Conservation (phyloP, 805 yeast genomes). For the Monosporozyma servazzii region DNA sequence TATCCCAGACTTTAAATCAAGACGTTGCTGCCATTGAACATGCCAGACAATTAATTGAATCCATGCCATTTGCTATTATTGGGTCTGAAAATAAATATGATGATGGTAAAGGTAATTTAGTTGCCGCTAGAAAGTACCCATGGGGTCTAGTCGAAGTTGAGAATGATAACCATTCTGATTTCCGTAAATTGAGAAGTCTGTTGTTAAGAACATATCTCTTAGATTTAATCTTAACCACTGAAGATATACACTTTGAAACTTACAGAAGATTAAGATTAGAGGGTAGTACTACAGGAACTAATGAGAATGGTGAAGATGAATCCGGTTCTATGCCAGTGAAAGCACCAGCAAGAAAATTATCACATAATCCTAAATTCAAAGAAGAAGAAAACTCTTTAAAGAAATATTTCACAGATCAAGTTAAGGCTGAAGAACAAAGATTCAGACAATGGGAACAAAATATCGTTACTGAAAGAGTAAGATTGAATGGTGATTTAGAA, state of each 20-base stretch:
- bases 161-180: conserved; percentile 78
- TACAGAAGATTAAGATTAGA: conserved; percentile 68
- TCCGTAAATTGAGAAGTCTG: conserved; percentile 69
- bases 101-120: conserved; percentile 50
- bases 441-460: conserved; percentile 98
- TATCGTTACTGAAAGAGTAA: conserved; percentile 87
- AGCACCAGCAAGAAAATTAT: conserved; percentile 42
- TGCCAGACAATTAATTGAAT: conserved; percentile 67
- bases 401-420: conserved; percentile 92
- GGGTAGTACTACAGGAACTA: conserved; percentile 27
- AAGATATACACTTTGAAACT: conserved; percentile 72
- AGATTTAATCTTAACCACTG: conserved; percentile 70
- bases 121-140: conserved; percentile 77
- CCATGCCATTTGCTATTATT: conserved; percentile 81
- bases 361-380: conserved; percentile 83
- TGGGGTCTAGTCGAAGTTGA: conserved; percentile 90
- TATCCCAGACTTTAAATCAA: conserved; percentile 6
- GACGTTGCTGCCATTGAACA: conserved; percentile 73
- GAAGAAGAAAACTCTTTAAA: conserved; percentile 94
- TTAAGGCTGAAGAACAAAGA: conserved; percentile 91
- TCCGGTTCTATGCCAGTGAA: conserved; percentile 27
- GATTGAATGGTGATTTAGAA: conserved; percentile 88
- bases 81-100: conserved; percentile 69
- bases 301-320: conserved; percentile 22
- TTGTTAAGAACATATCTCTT: conserved; percentile 75